phyloP scores from a whole-genome alignment of 179 eudicot genomes.

The Monotropa hypopitys region DNA sequence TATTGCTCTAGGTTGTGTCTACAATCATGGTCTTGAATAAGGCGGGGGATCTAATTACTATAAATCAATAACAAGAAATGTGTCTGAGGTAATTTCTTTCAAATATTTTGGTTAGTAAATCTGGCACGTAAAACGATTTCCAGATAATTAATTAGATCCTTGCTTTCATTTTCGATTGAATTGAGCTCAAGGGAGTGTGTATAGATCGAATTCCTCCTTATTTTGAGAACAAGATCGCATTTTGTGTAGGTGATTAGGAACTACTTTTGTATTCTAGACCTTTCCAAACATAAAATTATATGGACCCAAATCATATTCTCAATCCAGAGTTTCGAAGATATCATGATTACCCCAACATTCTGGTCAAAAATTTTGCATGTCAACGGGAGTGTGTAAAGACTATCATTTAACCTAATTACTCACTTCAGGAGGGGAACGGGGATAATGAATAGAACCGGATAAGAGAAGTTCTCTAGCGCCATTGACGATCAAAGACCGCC shows the following conservation, averaged over 20 bases:
- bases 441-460: conserved; percentile 81
- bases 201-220: not conserved
- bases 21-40: not conserved
- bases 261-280: not conserved
- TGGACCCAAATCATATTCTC: not conserved
- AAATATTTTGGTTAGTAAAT: not conserved
- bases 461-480: conserved; percentile 48
- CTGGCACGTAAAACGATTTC: not conserved
- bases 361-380: not conserved
- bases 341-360: not conserved
- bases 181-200: not conserved
- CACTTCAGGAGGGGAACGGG: conserved; percentile 50
- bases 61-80: not conserved
- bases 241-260: not conserved
- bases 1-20: not conserved
- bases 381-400: not conserved
- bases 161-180: not conserved
- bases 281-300: not conserved
- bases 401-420: not conserved
- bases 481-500: conserved; percentile 45
- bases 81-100: not conserved
- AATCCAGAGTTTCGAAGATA: not conserved
- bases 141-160: not conserved
- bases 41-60: not conserved
- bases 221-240: not conserved